These are phyloP conservation scores for Trichoderma citrinoviride DNA, from an alignment of 2,329 filamentous ascomycete genomes.

Conservation along the genomic window DNA sequence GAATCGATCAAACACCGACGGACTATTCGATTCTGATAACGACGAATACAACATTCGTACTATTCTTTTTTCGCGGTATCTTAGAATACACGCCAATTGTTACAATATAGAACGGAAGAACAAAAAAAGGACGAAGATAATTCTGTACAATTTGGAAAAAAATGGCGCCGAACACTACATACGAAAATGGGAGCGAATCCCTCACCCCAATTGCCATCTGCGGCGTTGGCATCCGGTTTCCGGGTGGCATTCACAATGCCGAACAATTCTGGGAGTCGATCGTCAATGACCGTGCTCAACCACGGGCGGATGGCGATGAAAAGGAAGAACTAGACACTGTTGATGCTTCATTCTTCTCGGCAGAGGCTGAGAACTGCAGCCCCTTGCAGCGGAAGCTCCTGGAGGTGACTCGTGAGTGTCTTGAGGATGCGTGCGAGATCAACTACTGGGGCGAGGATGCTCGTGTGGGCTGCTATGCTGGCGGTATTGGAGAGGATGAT, in stretches of 20 bases:
- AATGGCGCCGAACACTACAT: constrained; percentile 6
- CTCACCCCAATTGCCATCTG: constrained; percentile 32
- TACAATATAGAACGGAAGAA: neutral
- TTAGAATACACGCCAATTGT: neutral
- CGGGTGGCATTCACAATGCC: constrained; percentile 30
- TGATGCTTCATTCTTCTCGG: constrained; percentile 34
- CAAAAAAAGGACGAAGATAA: neutral
- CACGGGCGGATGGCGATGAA: constrained; percentile 23
- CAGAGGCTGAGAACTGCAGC: constrained; percentile 32
- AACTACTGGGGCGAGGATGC: constrained; percentile 29
- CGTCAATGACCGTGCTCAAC: constrained; percentile 26
- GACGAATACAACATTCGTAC: neutral
- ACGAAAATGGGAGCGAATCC: neutral
- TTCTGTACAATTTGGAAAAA: neutral
- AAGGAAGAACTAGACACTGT: constrained; percentile 27
- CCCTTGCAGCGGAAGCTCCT: constrained; percentile 31
- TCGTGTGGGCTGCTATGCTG: constrained; percentile 33
- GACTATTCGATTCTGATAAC: neutral
- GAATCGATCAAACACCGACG: neutral
- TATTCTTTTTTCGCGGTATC: neutral
- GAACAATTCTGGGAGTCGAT: constrained; percentile 34
- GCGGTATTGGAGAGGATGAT: constrained; percentile 29
- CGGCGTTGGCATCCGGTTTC: constrained; percentile 34
- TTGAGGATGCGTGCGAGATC: constrained; percentile 29
- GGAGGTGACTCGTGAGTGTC: constrained; percentile 28